Base-by-base conservation (phyloP, 1,284 basidiomycete genomes). In the Leccinum fuscescens region DNA sequence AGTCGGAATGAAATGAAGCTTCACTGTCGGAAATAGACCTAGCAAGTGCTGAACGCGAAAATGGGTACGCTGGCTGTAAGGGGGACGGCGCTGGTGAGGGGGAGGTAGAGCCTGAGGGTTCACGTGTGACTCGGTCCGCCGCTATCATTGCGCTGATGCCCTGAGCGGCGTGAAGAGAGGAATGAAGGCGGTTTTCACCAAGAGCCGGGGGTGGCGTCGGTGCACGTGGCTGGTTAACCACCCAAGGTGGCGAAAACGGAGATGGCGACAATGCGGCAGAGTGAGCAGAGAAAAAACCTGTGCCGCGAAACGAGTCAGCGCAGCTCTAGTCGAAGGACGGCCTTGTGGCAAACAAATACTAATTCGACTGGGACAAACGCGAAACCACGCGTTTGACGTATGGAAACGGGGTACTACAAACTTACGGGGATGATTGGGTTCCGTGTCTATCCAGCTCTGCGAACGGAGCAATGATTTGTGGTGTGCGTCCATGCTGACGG, bases 11-110 rank as follows among this genome's bases (percentile, higher is more conserved):
- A 58, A 74, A 70, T 51, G 70, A 72, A 59, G 76, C 69, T 33
- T 82, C 81, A 46, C 75, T 67, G 46, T 78, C 77, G 17, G 77
- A 77, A 6, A 68, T 71, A 51, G 76, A 74, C 58, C 74, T 70
- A 31, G 72, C 66, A n/a, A 78, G 65, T 49, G 69, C 60, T 6
- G 69, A 64, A 58, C 67, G 69, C 65, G 70, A 67, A 58, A 67
- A 64, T 17, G 65, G 64, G 54, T 66, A 64, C 14, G 60, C 55
- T 20, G 59, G 57, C 11, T 62, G 65, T 39, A 67, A 62, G 33
- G 67, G 64, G 20, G 66, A 67, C 11, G 58, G 46, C 22, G 57
- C 39, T 27, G 60, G 55, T 17, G 52, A 53, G 48, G 55, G 12
- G n/a, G 54, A 22, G 56, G 66, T 51, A 20, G 33, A 44, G 29